Conservation (phyloP, 495 filamentous ascomycete genomes). For the Aspergillus heteromorphus region DNA sequence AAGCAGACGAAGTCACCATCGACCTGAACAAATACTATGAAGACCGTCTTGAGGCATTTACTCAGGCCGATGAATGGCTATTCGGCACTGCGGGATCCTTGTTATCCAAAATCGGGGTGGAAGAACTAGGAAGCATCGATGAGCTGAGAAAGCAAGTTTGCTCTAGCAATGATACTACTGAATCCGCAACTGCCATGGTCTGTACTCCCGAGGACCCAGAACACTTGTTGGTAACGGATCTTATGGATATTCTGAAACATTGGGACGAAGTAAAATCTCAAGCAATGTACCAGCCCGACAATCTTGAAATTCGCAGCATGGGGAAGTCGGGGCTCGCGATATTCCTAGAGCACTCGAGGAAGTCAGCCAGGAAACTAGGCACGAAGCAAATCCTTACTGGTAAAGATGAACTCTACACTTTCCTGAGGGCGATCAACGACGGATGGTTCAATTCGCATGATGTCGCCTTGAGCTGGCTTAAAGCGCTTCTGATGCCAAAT, state of each 20-base stretch:
- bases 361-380: conserved; percentile 46
- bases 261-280: conserved; percentile 60
- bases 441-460: conserved; percentile 58
- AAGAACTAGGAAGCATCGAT: conserved; percentile 40
- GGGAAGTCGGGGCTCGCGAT: conserved; percentile 59
- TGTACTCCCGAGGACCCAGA: conserved; percentile 15
- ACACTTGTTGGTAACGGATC: conserved; percentile 41
- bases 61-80: conserved; percentile 68
- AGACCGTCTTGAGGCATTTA: conserved; percentile 61
- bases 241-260: conserved; percentile 46
- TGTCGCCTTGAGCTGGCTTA: conserved; percentile 60
- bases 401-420: conserved; percentile 50
- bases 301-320: conserved; percentile 37
- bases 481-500: conserved; percentile 46
- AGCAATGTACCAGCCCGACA: conserved; percentile 50
- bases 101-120: conserved; percentile 61
- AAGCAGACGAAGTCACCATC: conserved; percentile 48
- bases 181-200: conserved; percentile 10
- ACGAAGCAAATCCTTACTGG: conserved; percentile 51
- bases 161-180: conserved; percentile 11
- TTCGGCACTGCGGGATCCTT: conserved; percentile 64
- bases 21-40: conserved; percentile 68
- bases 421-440: conserved; percentile 49
- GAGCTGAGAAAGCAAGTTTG: conserved; percentile 30
- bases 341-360: conserved; percentile 74